These are phyloP conservation scores for Pseudonitzschia multiseries DNA, from an alignment of 108 stramenopile genomes.

Conservation along the genomic window DNA sequence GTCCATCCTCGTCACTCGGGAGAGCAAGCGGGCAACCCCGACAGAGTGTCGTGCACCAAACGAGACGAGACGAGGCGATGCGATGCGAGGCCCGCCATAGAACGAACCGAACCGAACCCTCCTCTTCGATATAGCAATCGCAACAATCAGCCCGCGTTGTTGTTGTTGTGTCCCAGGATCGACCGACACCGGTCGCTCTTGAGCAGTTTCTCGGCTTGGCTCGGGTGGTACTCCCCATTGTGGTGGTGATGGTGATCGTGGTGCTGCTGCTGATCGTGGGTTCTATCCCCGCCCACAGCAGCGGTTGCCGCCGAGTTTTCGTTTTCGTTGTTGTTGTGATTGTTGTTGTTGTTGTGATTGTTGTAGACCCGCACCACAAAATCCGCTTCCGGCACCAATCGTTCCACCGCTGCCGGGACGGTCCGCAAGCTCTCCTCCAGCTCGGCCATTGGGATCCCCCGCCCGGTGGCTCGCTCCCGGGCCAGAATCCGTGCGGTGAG, in stretches of 20 bases:
- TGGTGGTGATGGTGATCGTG: not conserved
- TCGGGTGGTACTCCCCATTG: not conserved
- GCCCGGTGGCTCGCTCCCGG: slow-evolving; percentile 52
- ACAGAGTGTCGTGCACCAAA: no score
- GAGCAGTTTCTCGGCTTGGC: not conserved
- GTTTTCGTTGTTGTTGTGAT: not conserved
- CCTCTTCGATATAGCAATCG: no score
- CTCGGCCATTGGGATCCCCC: slow-evolving; percentile 51
- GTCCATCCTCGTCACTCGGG: no score
- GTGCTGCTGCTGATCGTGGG: not conserved
- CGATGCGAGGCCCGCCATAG: no score
- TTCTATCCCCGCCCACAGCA: no score
- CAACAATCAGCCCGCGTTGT: no score
- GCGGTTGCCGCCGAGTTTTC: not conserved
- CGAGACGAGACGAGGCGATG: no score
- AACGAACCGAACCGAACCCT: no score
- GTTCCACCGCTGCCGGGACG: slow-evolving; percentile 57
- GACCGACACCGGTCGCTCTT: not conserved
- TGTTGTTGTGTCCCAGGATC: not conserved
- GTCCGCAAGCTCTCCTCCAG: slow-evolving; percentile 44
- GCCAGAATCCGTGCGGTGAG: slow-evolving; percentile 57
- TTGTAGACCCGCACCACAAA: slow-evolving; percentile 38
- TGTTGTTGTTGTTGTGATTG: not conserved
- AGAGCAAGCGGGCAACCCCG: no score
- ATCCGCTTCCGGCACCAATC: slow-evolving; percentile 42